Conservation (phyloP, 2,329 filamentous ascomycete genomes). For the Lecanicillium sp. region DNA sequence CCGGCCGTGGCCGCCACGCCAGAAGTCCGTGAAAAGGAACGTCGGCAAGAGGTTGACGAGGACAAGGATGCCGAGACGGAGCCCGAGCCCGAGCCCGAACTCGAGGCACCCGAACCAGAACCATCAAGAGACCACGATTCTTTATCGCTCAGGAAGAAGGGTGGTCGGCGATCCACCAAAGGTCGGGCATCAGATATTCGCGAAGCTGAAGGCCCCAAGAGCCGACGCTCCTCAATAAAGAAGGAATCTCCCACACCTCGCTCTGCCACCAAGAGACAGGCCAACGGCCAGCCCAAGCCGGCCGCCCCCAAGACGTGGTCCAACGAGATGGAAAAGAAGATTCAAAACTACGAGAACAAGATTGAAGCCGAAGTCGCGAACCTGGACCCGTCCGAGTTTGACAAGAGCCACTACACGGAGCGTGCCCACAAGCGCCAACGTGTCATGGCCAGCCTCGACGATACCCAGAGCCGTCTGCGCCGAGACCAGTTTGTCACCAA, state of each 20-base stretch:
- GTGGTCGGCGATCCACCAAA: conserved; percentile 32
- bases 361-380: conserved; percentile 40
- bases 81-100: conserved; percentile 17
- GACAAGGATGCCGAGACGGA: conserved; percentile 29
- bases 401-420: conserved; percentile 44
- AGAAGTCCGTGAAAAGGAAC: conserved; percentile 17
- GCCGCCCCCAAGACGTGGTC: conserved; percentile 59
- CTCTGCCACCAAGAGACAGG: conserved; percentile 48
- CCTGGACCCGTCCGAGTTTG: conserved; percentile 34
- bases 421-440: conserved; percentile 58
- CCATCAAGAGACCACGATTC: conserved; percentile 1
- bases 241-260: conserved; percentile 39
- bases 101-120: not conserved
- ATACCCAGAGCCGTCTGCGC: conserved; percentile 54
- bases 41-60: conserved; percentile 5
- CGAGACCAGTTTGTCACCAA: conserved; percentile 50
- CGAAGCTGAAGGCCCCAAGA: conserved; percentile 40
- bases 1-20: conserved; percentile 17
- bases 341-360: conserved; percentile 28
- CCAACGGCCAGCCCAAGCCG: conserved; percentile 49
- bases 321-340: conserved; percentile 36
- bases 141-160: conserved; percentile 18
- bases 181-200: conserved; percentile 44
- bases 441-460: conserved; percentile 57
- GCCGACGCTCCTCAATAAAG: conserved; percentile 44